Evolutionary conservation across 495 filamentous ascomycete species (phyloP).

Genomic region (Penicillium canariense): DNA sequence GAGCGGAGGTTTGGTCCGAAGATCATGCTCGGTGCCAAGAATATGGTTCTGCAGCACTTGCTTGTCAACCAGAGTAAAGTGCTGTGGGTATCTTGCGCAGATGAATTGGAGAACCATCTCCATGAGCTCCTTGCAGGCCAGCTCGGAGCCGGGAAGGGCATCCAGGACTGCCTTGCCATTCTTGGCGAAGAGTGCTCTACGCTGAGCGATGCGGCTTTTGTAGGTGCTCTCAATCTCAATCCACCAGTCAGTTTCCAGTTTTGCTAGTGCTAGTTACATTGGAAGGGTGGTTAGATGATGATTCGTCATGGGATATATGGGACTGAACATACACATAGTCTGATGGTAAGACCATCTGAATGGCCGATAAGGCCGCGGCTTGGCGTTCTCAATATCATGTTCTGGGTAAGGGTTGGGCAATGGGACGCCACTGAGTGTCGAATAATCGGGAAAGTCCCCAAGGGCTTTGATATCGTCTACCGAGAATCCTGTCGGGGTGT

Average conservation of each 20-base stretch:
- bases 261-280: slow-evolving; percentile 63
- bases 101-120: slow-evolving; percentile 83
- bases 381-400: slow-evolving; percentile 64
- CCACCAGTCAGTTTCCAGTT: slow-evolving; percentile 87
- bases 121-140: slow-evolving; percentile 87
- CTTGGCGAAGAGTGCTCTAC: slow-evolving; percentile 63
- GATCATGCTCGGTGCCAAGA: slow-evolving; percentile 59
- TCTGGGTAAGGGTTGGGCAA: slow-evolving; percentile 62
- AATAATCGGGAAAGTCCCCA: slow-evolving; percentile 84
- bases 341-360: slow-evolving; percentile 90
- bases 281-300: background rate
- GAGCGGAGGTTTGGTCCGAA: slow-evolving; percentile 64
- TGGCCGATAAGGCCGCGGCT: slow-evolving; percentile 71
- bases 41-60: slow-evolving; percentile 69
- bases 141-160: slow-evolving; percentile 71
- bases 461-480: slow-evolving; percentile 68
- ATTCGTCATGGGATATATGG: background rate
- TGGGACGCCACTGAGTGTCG: slow-evolving; percentile 73
- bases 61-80: slow-evolving; percentile 65
- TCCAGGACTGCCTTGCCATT: slow-evolving; percentile 66
- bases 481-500: slow-evolving; percentile 61
- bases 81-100: slow-evolving; percentile 73
- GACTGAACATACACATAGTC: slow-evolving; percentile 74
- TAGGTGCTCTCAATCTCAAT: slow-evolving; percentile 84
- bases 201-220: slow-evolving; percentile 63